phyloP scores from a whole-genome alignment of 108 stramenopile genomes.

The Cyclostephanos invisitatus region DNA sequence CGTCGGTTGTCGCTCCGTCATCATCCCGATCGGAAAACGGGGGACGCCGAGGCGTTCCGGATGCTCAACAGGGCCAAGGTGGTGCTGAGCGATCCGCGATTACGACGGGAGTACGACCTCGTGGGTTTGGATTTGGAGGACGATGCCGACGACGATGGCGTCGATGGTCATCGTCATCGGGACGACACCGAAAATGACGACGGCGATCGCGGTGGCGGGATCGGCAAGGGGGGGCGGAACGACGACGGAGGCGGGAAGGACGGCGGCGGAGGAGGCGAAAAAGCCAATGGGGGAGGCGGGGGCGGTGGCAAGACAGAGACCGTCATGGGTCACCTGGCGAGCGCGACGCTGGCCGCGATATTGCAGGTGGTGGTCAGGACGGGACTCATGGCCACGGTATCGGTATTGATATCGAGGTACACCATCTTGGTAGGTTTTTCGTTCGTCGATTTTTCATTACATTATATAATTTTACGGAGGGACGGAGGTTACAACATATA shows the following conservation, averaged over 20 bases:
- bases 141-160: conserved; percentile 53
- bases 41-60: conserved; percentile 81
- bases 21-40: conserved; percentile 76
- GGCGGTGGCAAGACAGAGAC: conserved; percentile 39
- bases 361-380: conserved; percentile 78
- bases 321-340: conserved; percentile 77
- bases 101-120: conserved; percentile 82
- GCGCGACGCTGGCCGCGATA: conserved; percentile 61
- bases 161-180: conserved; percentile 6
- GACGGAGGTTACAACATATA: too few relatives aligned
- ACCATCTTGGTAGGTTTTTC: conserved; percentile 30
- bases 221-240: neutral
- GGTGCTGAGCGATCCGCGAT: conserved; percentile 67
- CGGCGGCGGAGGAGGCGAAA: conserved; percentile 5
- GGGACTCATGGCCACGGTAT: conserved; percentile 65
- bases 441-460: neutral
- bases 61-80: conserved; percentile 77
- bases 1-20: conserved; percentile 67
- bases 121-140: conserved; percentile 85
- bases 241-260: conserved; percentile 31
- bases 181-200: conserved; percentile 2
- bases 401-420: conserved; percentile 65
- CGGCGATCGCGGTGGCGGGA: neutral
- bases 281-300: neutral
- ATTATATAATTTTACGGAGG: neutral